Base-by-base conservation (phyloP, 1,284 basidiomycete genomes). In the Moesziomyces aphidis region DNA sequence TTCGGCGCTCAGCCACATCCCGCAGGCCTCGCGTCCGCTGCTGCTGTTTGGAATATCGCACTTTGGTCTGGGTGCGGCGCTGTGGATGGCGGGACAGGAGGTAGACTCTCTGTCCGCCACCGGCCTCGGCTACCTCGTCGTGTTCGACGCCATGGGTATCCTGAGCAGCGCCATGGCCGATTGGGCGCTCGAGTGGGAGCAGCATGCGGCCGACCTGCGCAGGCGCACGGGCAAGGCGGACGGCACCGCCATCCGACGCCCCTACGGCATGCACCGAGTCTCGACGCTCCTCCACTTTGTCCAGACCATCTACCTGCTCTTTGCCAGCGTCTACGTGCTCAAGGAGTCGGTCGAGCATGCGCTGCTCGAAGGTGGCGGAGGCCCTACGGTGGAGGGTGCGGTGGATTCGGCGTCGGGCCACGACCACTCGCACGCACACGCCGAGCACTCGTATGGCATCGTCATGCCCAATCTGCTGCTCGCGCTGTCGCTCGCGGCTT, bases 31-130 rank as follows among this genome's bases (percentile, higher is more conserved):
- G 5, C 86, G 87, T 47, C 80, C 86, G 15, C 83, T 86, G 8
- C 63, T 86, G 10, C 73, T 85, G 19, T 86, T 88, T 52, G 84
- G 85, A 0, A 50, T 85, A 2, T 67, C 86, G 19, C 87, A 89
- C 75, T 86, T 88, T 43, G 80, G 85, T 0, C 80, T 89, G 4
- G 89, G 89, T 1, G 86, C 87, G 1, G 85, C 84, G 5, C 78
- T 98, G 11, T 99, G 96, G 96, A 90, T 96, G 3, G 88, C 89
- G n/a, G 95, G 95, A 1, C 96, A 98, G 85, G 90, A 92, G 66
- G 89, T 90, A 28, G 95, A 95, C 19, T 95, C 93, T 52, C 86
- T 97, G 26, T 89, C 92, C 2, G 90, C 92, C 60, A 95, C 95
- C 0, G 96, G 94, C 0, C 85, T 98, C 17, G 96, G 96, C 0